Evolutionary conservation across 2,329 filamentous ascomycete genomes (phyloP).

Genomic region (Sphaceloma murrayae): DNA sequence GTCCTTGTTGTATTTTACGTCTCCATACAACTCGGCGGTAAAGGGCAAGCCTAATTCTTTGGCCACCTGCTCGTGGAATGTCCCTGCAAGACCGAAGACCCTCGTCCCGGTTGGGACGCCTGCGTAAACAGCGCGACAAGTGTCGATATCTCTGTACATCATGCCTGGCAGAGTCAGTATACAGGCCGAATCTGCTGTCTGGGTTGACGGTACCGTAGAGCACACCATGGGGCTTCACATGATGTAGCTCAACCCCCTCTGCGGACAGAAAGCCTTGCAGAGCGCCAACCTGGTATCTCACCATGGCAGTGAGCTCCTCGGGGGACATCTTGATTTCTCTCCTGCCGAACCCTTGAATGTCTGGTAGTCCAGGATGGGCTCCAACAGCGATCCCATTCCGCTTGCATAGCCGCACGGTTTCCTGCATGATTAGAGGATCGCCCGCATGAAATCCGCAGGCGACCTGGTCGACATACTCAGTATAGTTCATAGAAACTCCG

Average conservation of each 20-base stretch:
- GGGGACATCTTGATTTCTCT: conserved; percentile 51
- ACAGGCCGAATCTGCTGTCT: too few species aligned
- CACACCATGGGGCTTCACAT: conserved; percentile 55
- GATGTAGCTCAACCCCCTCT: conserved; percentile 47
- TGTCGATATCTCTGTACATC: conserved; percentile 40
- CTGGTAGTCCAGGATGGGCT: conserved; percentile 56
- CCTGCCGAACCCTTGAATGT: conserved; percentile 55
- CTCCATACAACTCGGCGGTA: conserved; percentile 46
- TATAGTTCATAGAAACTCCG: conserved; percentile 10
- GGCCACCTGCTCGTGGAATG: conserved; percentile 45
- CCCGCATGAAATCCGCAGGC: conserved; percentile 32
- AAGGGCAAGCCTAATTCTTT: conserved; percentile 45
- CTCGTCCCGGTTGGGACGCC: conserved; percentile 42
- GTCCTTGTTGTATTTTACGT: conserved; percentile 47
- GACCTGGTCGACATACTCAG: conserved; percentile 42
- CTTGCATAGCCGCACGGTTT: conserved; percentile 51
- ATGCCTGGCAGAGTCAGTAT: conserved; percentile 4
- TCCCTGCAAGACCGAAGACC: conserved; percentile 48
- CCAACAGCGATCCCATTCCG: conserved; percentile 47
- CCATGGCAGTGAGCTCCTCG: conserved; percentile 48
- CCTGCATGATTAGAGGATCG: conserved; percentile 55
- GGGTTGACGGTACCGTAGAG: conserved; percentile 47
- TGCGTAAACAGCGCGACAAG: conserved; percentile 45
- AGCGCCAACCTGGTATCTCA: conserved; percentile 55
- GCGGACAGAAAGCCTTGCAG: conserved; percentile 50